Base-by-base conservation (phyloP, 2,329 filamentous ascomycete genomes). In the Fusarium aywerte region DNA sequence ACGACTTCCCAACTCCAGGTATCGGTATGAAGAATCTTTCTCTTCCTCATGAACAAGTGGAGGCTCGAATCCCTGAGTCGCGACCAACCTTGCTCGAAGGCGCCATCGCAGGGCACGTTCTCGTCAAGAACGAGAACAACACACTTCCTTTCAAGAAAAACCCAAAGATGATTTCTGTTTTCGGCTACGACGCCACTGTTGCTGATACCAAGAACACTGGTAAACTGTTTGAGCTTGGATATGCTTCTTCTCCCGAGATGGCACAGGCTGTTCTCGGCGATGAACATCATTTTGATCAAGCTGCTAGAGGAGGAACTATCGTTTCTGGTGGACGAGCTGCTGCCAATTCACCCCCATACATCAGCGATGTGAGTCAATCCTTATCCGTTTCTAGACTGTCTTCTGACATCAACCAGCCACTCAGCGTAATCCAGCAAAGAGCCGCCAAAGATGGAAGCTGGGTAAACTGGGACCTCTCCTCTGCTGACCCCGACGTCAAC, bases 61-160 rank as follows among this genome's bases (percentile, higher is more conserved):
- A 88, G 63, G 86, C 83, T 1, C 80, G 83, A 5, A 78, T 83
- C 56, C 76, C 82, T 1, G 75, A 80, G 3, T 82, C 84, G 0
- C 79, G 78, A 42, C 70, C 76, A 1, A 76, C 80, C 0, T 75
- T 87, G 2, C 71, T 87, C 12, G 80, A 85, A 48, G 84, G 84
- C 2, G 86, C 86, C 1, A 80, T 87, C n/a, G 81, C 86, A 9
- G 85, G 87, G 6, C 92, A 90, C 49, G 90, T 73, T 0, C 82
- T 96, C 1, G 81, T 96, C 52, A 96, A 96, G 81, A 96, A 96
- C 76, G 80, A 79, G 4, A 82, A 84, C 43, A 82, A 82, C 9
- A 80, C 84, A 1, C 79, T 95, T 8, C 92, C 92, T 0, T 82
- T 95, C 33, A 76, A 73, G 50, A 85, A 83, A 53, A 81, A 82